These are phyloP conservation scores for Ustilago xerochloae DNA, from an alignment of 1,284 basidiomycete genomes.

Conservation along the genomic window DNA sequence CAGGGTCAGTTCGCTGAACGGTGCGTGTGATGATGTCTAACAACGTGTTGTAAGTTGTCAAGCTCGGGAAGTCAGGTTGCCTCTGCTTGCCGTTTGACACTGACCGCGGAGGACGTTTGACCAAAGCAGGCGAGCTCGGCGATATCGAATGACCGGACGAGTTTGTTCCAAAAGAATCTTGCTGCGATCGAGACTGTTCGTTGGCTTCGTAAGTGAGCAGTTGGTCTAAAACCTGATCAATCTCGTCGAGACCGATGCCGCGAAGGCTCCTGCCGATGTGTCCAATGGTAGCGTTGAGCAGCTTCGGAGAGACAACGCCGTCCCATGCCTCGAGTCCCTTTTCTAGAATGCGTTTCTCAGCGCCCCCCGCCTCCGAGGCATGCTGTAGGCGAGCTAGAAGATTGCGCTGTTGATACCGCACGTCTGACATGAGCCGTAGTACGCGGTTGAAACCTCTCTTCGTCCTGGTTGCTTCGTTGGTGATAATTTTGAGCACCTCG, in stretches of 20 bases:
- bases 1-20: constrained; percentile 15
- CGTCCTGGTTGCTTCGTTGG: constrained; percentile 17
- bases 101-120: no score
- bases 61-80: constrained; percentile 26
- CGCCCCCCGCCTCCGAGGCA: neutral
- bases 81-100: neutral
- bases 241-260: constrained; percentile 26
- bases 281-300: constrained; percentile 12
- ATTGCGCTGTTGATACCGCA: constrained; percentile 28
- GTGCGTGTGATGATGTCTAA: constrained; percentile 38
- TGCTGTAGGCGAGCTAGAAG: constrained; percentile 18
- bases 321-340: constrained; percentile 27
- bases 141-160: neutral
- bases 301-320: constrained; percentile 11
- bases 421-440: constrained; percentile 19
- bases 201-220: constrained; percentile 35
- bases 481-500: constrained; percentile 6
- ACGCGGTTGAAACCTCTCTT: constrained; percentile 23
- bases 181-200: constrained; percentile 19
- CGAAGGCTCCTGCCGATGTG: constrained; percentile 33
- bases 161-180: neutral
- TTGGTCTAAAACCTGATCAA: constrained; percentile 33
- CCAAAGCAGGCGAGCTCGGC: no score
- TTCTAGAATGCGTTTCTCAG: neutral
- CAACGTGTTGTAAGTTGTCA: constrained; percentile 46